Evolutionary conservation across 169 alveolate genomes (phyloP), one percentile per base, ranked within the genome.

Genomic region (Cryptosporidium andersoni): DNA sequence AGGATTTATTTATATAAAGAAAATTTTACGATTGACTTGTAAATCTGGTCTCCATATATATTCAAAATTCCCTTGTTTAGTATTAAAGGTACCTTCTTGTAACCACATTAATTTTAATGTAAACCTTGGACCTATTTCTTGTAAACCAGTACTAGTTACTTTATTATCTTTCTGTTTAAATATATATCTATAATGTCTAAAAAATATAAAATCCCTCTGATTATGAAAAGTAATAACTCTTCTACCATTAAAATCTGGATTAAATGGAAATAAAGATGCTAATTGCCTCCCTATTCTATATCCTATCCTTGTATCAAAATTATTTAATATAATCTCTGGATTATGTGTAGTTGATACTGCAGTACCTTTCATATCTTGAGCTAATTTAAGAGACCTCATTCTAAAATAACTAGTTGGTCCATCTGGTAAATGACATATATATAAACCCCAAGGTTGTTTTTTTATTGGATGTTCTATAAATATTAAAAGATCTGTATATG

Each of bases 51-150:
- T 80, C 94, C 97, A 93, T 2, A 95, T 80, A 82, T 91, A 95
- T 81, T 95, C 98, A 81, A 88, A 95, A 81, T 91, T 88, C 43
- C 96, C 97, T 58, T 91, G 90, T 58, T 93, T 92, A 16, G 92
- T 89, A 65, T 94, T 91, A 88, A 94, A 90, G 16, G 93, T 81
- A 48, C 97, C 97, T 88, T 93, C 96, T 93, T 97, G 97, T 39
- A 98, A 91, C 88, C 95, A 94, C 68, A 93, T 92, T 56, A 97
- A 90, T 91, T 97, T 97, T 88, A 98, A 90, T 58, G 99, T 96
- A 89, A 98, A 96, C 63, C 99, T 94, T 7, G 99, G 99, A 0
- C 99, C 99, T 37, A 98, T 96, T 91, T 98, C 99, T 90, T 95
- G 95, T 80, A 98, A 90, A 58, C 94, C 93, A 1, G 47, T 3